Conservation (phyloP, 352 stramenopile species). For the Saprolegnia diclina region DNA sequence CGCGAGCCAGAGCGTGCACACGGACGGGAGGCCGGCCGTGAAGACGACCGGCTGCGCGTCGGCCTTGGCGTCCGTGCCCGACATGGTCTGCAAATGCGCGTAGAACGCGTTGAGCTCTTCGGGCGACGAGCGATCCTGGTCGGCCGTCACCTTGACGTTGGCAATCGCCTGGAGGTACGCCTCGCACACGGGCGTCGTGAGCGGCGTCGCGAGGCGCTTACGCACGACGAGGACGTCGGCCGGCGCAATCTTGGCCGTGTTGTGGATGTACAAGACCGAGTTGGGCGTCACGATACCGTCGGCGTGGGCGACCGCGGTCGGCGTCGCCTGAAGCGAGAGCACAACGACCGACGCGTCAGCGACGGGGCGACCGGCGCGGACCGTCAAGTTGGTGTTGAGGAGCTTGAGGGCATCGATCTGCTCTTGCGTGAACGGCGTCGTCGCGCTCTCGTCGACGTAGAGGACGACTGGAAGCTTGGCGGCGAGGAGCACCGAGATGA, state of each 20-base stretch:
- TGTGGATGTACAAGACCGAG: conserved; percentile 29
- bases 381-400: conserved; percentile 12
- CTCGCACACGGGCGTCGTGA: conserved; percentile 29
- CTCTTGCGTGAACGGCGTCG: conserved; percentile 10
- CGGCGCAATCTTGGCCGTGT: conserved; percentile 27
- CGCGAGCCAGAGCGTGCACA: conserved; percentile 28
- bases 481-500: conserved; percentile 22
- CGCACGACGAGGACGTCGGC: conserved; percentile 28
- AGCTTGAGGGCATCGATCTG: conserved; percentile 11
- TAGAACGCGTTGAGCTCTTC: conserved; percentile 23
- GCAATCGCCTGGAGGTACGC: conserved; percentile 26
- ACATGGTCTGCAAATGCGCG: conserved; percentile 30
- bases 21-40: conserved; percentile 27
- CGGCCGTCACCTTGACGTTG: conserved; percentile 26
- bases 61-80: conserved; percentile 21
- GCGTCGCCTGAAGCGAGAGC: conserved; percentile 10
- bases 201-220: conserved; percentile 29
- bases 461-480: conserved; percentile 11
- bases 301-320: conserved; percentile 8
- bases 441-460: conserved; percentile 23
- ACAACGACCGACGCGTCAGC: conserved; percentile 10
- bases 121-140: conserved; percentile 1
- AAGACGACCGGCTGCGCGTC: conserved; percentile 25
- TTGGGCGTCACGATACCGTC: conserved; percentile 27
- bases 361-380: conserved; percentile 1